Conservation (phyloP, 2,329 filamentous ascomycete species). For the Chaetothyriales sp. region DNA sequence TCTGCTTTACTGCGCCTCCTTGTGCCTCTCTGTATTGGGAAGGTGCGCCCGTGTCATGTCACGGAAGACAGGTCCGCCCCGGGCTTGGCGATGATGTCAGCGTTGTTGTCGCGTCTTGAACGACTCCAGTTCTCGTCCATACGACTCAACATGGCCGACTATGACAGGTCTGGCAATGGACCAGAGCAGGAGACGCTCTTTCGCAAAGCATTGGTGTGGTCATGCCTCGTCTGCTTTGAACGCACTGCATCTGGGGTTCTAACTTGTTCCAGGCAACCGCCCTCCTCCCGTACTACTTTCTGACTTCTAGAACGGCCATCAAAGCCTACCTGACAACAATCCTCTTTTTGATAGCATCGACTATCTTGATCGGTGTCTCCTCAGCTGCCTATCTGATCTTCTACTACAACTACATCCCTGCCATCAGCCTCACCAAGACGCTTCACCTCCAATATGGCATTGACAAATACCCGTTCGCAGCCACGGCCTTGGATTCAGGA, state of each 20-base stretch:
- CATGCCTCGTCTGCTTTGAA: background rate
- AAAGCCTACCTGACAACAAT: constrained; percentile 48
- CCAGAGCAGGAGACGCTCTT: constrained; percentile 3
- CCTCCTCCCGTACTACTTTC: constrained; percentile 38
- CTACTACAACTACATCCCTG: constrained; percentile 54
- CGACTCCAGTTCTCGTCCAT: background rate
- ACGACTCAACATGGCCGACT: background rate
- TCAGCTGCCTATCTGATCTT: constrained; percentile 49
- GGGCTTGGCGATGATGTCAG: background rate
- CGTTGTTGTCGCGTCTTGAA: background rate
- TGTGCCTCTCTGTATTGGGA: background rate
- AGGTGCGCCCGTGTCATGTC: background rate
- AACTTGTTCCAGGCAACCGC: constrained; percentile 32
- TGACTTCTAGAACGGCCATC: constrained; percentile 46
- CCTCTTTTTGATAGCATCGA: constrained; percentile 38
- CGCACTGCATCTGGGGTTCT: constrained; percentile 6
- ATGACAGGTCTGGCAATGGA: constrained; percentile 2
- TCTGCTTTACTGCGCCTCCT: background rate
- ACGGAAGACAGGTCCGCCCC: background rate
- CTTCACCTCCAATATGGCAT: constrained; percentile 46
- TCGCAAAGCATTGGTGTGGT: constrained; percentile 12
- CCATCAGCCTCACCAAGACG: constrained; percentile 45
- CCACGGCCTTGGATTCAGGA: constrained; percentile 27
- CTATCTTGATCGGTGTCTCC: constrained; percentile 43
- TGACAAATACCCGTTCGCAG: constrained; percentile 33